Base-by-base conservation (phyloP, 2,329 filamentous ascomycete species). In the Rugonectria rugulosa region DNA sequence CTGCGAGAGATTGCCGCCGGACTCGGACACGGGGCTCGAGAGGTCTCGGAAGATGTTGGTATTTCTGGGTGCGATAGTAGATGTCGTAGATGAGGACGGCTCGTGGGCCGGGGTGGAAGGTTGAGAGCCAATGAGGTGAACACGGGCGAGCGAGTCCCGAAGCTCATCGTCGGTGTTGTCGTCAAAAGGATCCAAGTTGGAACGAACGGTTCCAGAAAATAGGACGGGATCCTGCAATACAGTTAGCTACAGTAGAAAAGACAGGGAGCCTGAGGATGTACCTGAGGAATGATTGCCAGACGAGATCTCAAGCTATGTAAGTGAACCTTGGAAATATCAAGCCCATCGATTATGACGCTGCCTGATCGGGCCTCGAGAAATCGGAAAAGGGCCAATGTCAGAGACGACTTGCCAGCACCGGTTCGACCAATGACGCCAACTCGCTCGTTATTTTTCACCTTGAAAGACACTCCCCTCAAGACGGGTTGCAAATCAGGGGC, bases 201-300 rank as follows among this genome's bases (percentile, higher is more conserved):
- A 86, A 36, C 90, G 82, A 17, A 95, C 78, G 0, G 90, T 92
- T 19, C 91, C 91, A 1, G 88, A 90, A 74, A 95, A 94, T 6
- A 95, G 80, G 1, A 93, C 89, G 0, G 91, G 90, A 62, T 94
- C 90, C 74, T 92, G 62, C n/a, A n/a, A n/a, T n/a, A n/a, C n/a
- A n/a, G n/a, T n/a, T n/a, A n/a, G n/a, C n/a, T n/a, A n/a, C n/a
- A n/a, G n/a, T n/a, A n/a, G n/a, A n/a, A n/a, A n/a, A n/a, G n/a
- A n/a, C n/a, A n/a, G n/a, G n/a, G n/a, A n/a, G n/a, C n/a, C n/a
- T 5, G 10, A 36, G 19, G 14, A 8, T 5, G 50, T 64, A 76
- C 76, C 70, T 81, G 89, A 1, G 91, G 90, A 49, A 95, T 94
- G 62, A 95, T 93, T 31, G 89, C 88, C 1, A 95, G 74, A 0